phyloP scores from a whole-genome alignment of 2,329 filamentous ascomycete genomes.

The Pseudogymnoascus sp. region DNA sequence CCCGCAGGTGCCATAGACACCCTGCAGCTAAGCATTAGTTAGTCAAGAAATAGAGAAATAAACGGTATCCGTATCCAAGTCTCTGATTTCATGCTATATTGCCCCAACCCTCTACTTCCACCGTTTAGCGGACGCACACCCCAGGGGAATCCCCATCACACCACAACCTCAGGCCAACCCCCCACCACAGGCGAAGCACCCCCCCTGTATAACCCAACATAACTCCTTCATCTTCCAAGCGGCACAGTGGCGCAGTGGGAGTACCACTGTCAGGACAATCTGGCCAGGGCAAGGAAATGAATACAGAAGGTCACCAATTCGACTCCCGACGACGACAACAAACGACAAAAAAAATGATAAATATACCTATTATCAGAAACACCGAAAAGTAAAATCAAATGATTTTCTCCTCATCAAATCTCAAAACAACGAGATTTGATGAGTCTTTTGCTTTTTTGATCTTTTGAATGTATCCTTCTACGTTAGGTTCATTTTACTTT shows the following conservation, averaged over 20 bases:
- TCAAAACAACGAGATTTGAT: neutral
- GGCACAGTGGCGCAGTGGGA: neutral
- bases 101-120: neutral
- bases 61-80: neutral
- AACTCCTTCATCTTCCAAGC: neutral
- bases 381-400: neutral
- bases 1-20: neutral
- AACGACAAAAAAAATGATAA: neutral
- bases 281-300: neutral
- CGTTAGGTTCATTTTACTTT: neutral
- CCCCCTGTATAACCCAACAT: neutral
- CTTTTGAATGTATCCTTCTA: neutral
- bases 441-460: neutral
- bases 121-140: too few species aligned
- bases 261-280: neutral
- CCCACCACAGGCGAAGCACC: neutral
- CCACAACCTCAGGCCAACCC: neutral
- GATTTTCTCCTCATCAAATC: constrained; percentile 1
- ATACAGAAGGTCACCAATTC: neutral
- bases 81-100: neutral
- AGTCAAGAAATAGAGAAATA: neutral
- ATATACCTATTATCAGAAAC: neutral
- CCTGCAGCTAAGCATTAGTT: neutral
- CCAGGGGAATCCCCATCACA: neutral
- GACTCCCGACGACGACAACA: neutral